These are phyloP conservation scores for Xylariales sp. DNA, from an alignment of 2,329 filamentous ascomycete genomes.

Conservation along the genomic window DNA sequence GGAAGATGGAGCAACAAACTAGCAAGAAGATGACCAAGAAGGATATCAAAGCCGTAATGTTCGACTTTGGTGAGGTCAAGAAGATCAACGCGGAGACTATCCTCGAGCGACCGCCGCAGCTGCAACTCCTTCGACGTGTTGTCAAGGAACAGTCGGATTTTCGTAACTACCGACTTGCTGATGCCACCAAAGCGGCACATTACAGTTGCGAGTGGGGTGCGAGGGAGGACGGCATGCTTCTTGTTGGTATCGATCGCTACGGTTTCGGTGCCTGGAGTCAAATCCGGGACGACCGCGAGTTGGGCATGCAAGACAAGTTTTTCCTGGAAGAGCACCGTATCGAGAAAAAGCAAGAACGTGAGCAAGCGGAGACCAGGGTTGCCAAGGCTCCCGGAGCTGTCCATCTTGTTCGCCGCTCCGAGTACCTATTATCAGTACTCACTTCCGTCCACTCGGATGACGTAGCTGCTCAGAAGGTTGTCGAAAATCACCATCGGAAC, in stretches of 20 bases:
- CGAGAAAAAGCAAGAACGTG: slow-evolving; percentile 91
- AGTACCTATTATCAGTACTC: slow-evolving; percentile 92
- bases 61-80: slow-evolving; percentile 89
- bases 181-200: slow-evolving; percentile 86
- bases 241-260: slow-evolving; percentile 86
- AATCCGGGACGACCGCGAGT: slow-evolving; percentile 85
- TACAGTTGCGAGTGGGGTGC: slow-evolving; percentile 92
- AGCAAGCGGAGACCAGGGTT: slow-evolving; percentile 69
- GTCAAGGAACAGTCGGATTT: slow-evolving; percentile 65
- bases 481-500: slow-evolving; percentile 92
- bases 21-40: slow-evolving; percentile 90
- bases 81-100: slow-evolving; percentile 95
- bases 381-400: slow-evolving; percentile 95
- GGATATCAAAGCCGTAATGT: slow-evolving; percentile 93
- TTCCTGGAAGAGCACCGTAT: slow-evolving; percentile 98
- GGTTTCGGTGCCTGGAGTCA: slow-evolving; percentile 94
- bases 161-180: slow-evolving; percentile 77
- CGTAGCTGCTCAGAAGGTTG: slow-evolving; percentile 67
- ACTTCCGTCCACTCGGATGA: slow-evolving; percentile 80
- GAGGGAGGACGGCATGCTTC: slow-evolving; percentile 93
- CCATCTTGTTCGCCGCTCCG: slow-evolving; percentile 88
- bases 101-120: slow-evolving; percentile 82
- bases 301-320: slow-evolving; percentile 84
- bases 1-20: slow-evolving; percentile 75
- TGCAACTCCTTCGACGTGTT: slow-evolving; percentile 75